Percentiles rank a stretch among this genome's conserved stretches.
phyloP scores from a whole-genome alignment of 176 grass and related monocot genomes.

The Poa pratensis region DNA sequence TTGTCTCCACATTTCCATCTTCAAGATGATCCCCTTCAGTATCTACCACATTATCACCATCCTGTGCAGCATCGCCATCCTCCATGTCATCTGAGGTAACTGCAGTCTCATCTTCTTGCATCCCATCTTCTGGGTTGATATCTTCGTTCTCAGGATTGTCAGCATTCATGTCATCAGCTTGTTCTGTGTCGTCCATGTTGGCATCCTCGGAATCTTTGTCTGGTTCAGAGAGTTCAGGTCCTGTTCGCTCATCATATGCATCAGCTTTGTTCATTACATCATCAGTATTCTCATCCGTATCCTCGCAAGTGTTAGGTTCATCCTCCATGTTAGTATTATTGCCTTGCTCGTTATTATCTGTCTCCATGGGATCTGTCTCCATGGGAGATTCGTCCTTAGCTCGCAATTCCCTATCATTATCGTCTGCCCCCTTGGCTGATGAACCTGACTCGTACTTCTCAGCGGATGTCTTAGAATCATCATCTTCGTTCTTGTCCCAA shows the following conservation, averaged over 20 bases:
- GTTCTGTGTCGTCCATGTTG: constrained; percentile 57
- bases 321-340: constrained; percentile 54
- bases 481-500: constrained; percentile 86
- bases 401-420: constrained; percentile 68
- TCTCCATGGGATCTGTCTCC: constrained; percentile 63
- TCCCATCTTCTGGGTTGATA: constrained; percentile 47
- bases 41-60: constrained; percentile 46
- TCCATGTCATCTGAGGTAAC: constrained; percentile 54
- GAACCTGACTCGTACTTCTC: constrained; percentile 89
- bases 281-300: constrained; percentile 51
- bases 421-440: constrained; percentile 62
- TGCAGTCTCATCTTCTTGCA: constrained; percentile 51
- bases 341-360: constrained; percentile 53
- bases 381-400: constrained; percentile 82
- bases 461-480: constrained; percentile 58
- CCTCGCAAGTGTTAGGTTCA: constrained; percentile 58
- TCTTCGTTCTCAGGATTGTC: constrained; percentile 47
- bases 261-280: constrained; percentile 69
- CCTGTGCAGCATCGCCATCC: constrained; percentile 45
- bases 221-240: constrained; percentile 63
- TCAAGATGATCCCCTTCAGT: constrained; percentile 58
- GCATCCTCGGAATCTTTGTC: constrained; percentile 61
- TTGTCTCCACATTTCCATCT: constrained; percentile 55
- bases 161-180: constrained; percentile 48
- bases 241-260: constrained; percentile 81